Evolutionary conservation across 1,284 basidiomycete genomes (phyloP), one percentile per base, ranked within the genome.

Genomic region (Fomitopsis palustris): DNA sequence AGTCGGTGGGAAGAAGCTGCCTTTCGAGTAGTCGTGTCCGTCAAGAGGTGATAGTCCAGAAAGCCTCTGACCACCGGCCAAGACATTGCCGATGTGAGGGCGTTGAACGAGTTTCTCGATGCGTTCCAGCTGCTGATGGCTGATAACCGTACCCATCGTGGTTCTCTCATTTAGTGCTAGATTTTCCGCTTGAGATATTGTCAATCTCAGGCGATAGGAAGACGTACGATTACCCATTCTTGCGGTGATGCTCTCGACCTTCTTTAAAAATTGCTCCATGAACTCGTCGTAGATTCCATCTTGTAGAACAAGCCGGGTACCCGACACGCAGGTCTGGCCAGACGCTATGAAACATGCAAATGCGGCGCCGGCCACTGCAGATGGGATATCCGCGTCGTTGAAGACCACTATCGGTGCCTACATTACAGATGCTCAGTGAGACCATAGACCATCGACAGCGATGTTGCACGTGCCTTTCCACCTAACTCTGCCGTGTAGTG

Each of bases 311-410:
- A 93, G 75, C 10, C 90, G 81, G 17, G 90, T 85, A 23, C 90
- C 90, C 4, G 90, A 92, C 21, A 93, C 87, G 62, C 90, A 93
- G 16, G 91, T 93, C 74, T 94, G 92, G 1, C 92, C 92, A 35
- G 91, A 92, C 1, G 91, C 91, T 39, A 93, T 77, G 65, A 93
- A 94, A 0, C 87, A 83, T n/a, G 91, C 87, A 69, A 93, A 93
- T 2, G 89, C 87, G 2, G 82, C 83, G 16, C 91, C 92, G 64
- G 92, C 92, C 17, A 90, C 87, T 0, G 91, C 87, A 35, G 81
- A 79, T 37, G 75, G 66, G 51, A 92, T 65, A 64, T 92, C 87
- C 17, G 88, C 86, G 68, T 94, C 92, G 55, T 86, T 78, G 66
- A 93, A 92, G 9, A 93, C 77, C 14, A 93, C 71, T 47, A 93